Conservation (phyloP, 768 basidiomycete genomes). For the Lactarius akahatsu region DNA sequence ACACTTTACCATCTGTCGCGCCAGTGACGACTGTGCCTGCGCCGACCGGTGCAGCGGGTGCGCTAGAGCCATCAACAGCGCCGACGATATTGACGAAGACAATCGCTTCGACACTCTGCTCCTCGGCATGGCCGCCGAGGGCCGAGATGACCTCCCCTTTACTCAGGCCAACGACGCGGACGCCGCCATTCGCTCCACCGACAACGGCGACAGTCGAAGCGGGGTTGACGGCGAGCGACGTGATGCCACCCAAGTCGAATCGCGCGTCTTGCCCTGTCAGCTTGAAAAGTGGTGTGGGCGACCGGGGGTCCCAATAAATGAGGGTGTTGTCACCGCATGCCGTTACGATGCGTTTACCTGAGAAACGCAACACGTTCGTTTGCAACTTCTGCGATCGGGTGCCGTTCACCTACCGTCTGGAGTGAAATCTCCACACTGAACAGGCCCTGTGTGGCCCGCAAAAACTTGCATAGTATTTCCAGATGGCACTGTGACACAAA, state of each 20-base stretch:
- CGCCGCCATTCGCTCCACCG: slow-evolving; percentile 81
- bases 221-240: slow-evolving; percentile 79
- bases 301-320: slow-evolving; percentile 90
- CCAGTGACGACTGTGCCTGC: slow-evolving; percentile 77
- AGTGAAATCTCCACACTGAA: slow-evolving; percentile 87
- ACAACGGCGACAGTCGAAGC: slow-evolving; percentile 89
- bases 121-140: slow-evolving; percentile 80
- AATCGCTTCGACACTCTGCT: slow-evolving; percentile 85
- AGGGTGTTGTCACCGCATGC: slow-evolving; percentile 79
- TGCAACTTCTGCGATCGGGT: background rate
- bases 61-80: slow-evolving; percentile 50
- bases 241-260: slow-evolving; percentile 82
- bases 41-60: slow-evolving; percentile 48
- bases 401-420: slow-evolving; percentile 65
- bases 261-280: slow-evolving; percentile 67
- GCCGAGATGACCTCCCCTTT: slow-evolving; percentile 81
- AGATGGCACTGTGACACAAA: slow-evolving; percentile 69
- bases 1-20: slow-evolving; percentile 90
- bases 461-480: slow-evolving; percentile 97
- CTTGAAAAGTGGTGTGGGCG: slow-evolving; percentile 76
- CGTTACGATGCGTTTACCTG: slow-evolving; percentile 87
- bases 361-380: slow-evolving; percentile 18
- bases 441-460: slow-evolving; percentile 81
- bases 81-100: slow-evolving; percentile 76
- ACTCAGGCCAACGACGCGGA: slow-evolving; percentile 82